Base-by-base conservation (phyloP, 2,329 filamentous ascomycete species). In the Fusarium sp. region DNA sequence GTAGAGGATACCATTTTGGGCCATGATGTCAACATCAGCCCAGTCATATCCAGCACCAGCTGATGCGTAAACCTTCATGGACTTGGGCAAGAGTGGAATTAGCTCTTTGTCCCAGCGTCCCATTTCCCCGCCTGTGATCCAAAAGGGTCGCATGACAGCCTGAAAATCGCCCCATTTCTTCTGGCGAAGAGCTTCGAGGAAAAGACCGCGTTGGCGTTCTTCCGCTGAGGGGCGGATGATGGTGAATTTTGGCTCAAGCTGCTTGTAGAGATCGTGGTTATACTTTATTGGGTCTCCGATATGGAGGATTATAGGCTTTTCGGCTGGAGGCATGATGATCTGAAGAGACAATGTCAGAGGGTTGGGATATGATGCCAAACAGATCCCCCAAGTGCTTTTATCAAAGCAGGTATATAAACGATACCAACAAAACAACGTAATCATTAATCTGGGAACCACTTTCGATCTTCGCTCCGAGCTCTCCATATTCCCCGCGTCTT, bases 71-170 rank as follows among this genome's bases (percentile, higher is more conserved):
- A 91, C 85, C 69, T 85, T 86, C 68, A 88, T 86, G 0, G 85
- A 87, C 2, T 78, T 56, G 1, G 89, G 89, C 9, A 92, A 77
- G 13, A 89, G 77, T 1, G 83, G 81, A 57, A 92, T 88, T 25
- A 92, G 76, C 69, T 92, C 89, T 16, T 79, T 75, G 73, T 92
- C 88, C 89, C 89, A 91, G 28, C 86, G 86, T 2, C 88, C 89
- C 89, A 92, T 91, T 74, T 92, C 90, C 8, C 88, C 88, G 2
- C 90, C 90, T 0, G 89, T 90, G 64, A 88, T 88, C 88, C 89
- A 92, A 78, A 90, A 91, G 0, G 89, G 89, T 5, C 89, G 83
- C 72, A 89, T 89, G 52, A 85, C 80, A 4, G 82, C 84, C 18
- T 76, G 69, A 60, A 86, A 85, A 67, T 84, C 76, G 3, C 84